Conservation (phyloP, 2,329 filamentous ascomycete species). For the Xylaria polymorpha region DNA sequence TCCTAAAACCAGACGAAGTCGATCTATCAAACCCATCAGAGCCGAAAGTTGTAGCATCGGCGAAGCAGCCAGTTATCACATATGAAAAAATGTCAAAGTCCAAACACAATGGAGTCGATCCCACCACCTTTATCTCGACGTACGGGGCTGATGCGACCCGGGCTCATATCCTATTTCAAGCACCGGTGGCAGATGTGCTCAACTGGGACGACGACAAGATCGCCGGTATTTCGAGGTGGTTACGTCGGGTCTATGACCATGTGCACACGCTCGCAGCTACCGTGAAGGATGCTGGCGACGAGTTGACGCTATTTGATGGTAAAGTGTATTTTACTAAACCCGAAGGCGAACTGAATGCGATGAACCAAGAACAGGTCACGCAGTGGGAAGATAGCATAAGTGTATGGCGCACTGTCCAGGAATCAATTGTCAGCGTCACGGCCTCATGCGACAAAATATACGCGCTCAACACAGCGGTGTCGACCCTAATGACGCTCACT, state of each 20-base stretch:
- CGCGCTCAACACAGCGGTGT: conserved; percentile 84
- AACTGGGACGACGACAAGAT: conserved; percentile 92
- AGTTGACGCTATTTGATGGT: conserved; percentile 40
- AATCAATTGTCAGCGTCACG: conserved; percentile 74
- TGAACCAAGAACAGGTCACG: conserved; percentile 42
- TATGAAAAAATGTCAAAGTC: conserved; percentile 97
- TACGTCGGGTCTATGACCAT: conserved; percentile 73
- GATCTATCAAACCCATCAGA: conserved; percentile 67
- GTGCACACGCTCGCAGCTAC: conserved; percentile 52
- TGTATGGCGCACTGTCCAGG: conserved; percentile 75
- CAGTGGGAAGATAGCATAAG: conserved; percentile 60
- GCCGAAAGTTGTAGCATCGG: conserved; percentile 72
- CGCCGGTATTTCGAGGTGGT: conserved; percentile 82
- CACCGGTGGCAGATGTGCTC: conserved; percentile 83
- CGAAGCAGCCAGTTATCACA: conserved; percentile 68
- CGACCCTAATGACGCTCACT: conserved; percentile 83
- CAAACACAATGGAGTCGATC: conserved; percentile 92
- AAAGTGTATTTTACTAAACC: conserved; percentile 55
- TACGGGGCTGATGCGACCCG: conserved; percentile 87
- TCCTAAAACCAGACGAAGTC: conserved; percentile 81
- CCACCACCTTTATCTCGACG: conserved; percentile 74
- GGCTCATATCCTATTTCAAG: conserved; percentile 90
- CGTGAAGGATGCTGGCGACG: not conserved
- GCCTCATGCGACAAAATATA: conserved; percentile 77
- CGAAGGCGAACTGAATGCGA: conserved; percentile 47